phyloP scores from a whole-genome alignment of 1,139 yeast species.

The Zygosaccharomyces sapae region DNA sequence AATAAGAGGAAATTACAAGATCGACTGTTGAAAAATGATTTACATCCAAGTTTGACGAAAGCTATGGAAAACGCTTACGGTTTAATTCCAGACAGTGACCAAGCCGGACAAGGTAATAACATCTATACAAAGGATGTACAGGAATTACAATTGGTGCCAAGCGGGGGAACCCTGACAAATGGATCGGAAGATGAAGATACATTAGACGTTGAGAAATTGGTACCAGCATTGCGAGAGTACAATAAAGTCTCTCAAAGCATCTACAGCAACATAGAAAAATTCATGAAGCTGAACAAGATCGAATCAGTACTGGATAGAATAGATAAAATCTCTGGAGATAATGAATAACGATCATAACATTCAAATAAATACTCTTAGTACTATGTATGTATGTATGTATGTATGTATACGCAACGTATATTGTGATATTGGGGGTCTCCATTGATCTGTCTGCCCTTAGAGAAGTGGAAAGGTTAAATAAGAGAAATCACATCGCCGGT shows the following conservation, averaged over 20 bases:
- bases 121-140: slow-evolving; percentile 17
- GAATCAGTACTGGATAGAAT: neutral
- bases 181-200: neutral
- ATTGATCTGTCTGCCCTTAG: neutral
- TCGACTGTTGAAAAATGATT: slow-evolving; percentile 20
- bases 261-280: slow-evolving; percentile 8
- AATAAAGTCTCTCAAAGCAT: slow-evolving; percentile 10
- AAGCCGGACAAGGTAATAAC: slow-evolving; percentile 6
- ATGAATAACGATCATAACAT: neutral
- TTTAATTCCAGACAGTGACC: slow-evolving; percentile 16
- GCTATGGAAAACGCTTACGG: slow-evolving; percentile 32
- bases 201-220: slow-evolving; percentile 3
- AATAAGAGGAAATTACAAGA: slow-evolving; percentile 21
- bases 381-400: no score
- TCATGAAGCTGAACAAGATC: slow-evolving; percentile 5
- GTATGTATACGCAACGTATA: slow-evolving; percentile 1
- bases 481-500: neutral
- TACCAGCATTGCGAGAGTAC: slow-evolving; percentile 15
- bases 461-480: neutral
- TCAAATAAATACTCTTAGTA: no score
- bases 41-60: slow-evolving; percentile 31
- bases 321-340: neutral
- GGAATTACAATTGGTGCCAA: slow-evolving; percentile 17
- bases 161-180: neutral
- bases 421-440: slow-evolving; percentile 4